These are phyloP conservation scores for Lipomyces mesembrius DNA, from an alignment of 805 yeast species.

Conservation along the genomic window DNA sequence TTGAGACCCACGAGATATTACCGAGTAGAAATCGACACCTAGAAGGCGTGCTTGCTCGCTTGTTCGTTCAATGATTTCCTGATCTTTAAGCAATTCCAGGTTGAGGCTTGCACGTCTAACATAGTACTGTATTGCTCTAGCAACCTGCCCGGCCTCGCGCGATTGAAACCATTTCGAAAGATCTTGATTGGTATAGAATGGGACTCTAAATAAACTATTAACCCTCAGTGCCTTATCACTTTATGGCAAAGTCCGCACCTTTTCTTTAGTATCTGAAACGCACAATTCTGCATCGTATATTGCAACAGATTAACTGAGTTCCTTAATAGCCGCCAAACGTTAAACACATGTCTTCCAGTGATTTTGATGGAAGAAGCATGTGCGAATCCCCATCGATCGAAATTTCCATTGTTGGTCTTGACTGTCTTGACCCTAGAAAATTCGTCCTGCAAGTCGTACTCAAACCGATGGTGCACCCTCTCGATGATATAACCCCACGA, in stretches of 20 bases:
- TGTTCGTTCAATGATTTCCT: constrained; percentile 67
- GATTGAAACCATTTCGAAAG: constrained; percentile 56
- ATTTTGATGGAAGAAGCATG: constrained; percentile 72
- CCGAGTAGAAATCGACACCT: constrained; percentile 89
- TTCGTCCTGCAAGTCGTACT: constrained; percentile 59
- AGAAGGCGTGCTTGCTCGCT: constrained; percentile 82
- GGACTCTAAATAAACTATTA: constrained; percentile 51
- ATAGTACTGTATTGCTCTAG: constrained; percentile 54
- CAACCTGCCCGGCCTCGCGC: constrained; percentile 37
- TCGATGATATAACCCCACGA: constrained; percentile 93
- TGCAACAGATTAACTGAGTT: constrained; percentile 64
- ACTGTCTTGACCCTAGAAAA: constrained; percentile 65
- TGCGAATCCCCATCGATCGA: constrained; percentile 79
- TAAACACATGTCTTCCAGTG: constrained; percentile 81
- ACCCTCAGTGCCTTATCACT: neutral
- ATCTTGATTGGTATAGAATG: constrained; percentile 58
- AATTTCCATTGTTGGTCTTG: constrained; percentile 45
- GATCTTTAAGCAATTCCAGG: constrained; percentile 57
- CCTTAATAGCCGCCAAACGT: constrained; percentile 79
- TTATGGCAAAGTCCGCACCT: neutral
- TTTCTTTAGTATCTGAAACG: constrained; percentile 67
- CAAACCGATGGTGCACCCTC: constrained; percentile 51
- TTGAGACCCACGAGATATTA: constrained; percentile 89
- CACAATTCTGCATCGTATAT: constrained; percentile 77
- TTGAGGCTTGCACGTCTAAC: constrained; percentile 52